Evolutionary conservation across 1,284 basidiomycete genomes (phyloP).

Genomic region (Malassezia vespertilionis): DNA sequence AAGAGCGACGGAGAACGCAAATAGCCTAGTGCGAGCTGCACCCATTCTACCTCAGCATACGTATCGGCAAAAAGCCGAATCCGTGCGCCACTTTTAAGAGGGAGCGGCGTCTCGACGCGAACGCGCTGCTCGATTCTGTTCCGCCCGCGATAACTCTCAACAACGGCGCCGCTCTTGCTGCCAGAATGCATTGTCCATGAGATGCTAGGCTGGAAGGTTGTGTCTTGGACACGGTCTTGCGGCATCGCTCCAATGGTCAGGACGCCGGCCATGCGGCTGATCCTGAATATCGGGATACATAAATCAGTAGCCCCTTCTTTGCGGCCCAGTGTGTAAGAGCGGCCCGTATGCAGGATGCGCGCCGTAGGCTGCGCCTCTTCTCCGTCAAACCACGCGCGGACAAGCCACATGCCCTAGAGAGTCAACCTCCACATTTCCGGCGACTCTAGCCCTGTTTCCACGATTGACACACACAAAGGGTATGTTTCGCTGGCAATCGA

Average conservation of each 20-base stretch:
- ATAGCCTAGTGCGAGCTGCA: background rate
- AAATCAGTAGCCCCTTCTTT: constrained; percentile 9
- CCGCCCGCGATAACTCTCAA: constrained; percentile 9
- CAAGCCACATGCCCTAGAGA: constrained; percentile 9
- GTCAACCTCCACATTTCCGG: no score
- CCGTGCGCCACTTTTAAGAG: constrained; percentile 2
- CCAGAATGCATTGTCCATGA: constrained; percentile 12
- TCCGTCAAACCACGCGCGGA: constrained; percentile 1
- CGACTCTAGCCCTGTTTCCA: no score
- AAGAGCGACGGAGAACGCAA: constrained; percentile 8
- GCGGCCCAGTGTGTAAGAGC: constrained; percentile 9
- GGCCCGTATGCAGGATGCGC: constrained; percentile 3
- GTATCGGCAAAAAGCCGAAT: constrained; percentile 6
- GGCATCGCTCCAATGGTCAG: background rate
- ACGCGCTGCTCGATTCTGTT: constrained; percentile 18
- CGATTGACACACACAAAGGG: no score
- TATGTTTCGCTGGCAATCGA: no score
- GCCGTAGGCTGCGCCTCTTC: constrained; percentile 8
- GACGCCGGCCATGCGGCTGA: constrained; percentile 14
- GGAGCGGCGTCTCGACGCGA: constrained; percentile 3
- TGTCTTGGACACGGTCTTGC: background rate
- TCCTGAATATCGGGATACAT: constrained; percentile 6
- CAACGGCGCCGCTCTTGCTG: constrained; percentile 8
- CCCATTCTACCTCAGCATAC: constrained; percentile 9
- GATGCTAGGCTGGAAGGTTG: background rate